Evolutionary conservation across 1,284 basidiomycete genomes (phyloP).

Genomic region (Trichosporon faecale): DNA sequence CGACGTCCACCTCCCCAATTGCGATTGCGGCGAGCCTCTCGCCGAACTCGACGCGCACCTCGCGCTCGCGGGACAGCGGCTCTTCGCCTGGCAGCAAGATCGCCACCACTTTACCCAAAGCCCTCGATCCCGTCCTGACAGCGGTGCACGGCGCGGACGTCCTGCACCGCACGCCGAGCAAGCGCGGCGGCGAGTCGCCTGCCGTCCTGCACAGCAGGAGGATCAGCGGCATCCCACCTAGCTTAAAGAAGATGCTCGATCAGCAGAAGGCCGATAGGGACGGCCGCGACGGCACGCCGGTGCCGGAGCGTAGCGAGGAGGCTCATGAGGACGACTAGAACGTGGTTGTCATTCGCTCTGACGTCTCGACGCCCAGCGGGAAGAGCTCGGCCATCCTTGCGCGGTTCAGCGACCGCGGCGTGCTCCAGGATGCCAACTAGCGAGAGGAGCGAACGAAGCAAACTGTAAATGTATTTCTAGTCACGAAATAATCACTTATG

Average conservation of each 20-base stretch:
- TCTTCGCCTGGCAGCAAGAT: constrained; percentile 12
- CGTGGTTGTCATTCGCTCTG: background rate
- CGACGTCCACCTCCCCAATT: background rate
- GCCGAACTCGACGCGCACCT: constrained; percentile 19
- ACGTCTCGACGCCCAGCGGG: constrained; percentile 20
- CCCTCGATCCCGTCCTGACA: constrained; percentile 25
- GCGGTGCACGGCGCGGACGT: constrained; percentile 17
- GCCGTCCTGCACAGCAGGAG: constrained; percentile 22
- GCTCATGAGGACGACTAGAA: background rate
- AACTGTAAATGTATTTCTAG: background rate
- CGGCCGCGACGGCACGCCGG: background rate
- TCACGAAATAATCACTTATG: background rate
- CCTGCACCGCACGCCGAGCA: constrained; percentile 5
- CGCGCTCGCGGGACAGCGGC: constrained; percentile 5
- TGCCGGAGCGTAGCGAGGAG: too few relatives aligned
- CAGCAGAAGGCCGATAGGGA: background rate
- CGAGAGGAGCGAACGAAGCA: background rate
- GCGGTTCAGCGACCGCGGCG: background rate
- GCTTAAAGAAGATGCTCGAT: constrained; percentile 15
- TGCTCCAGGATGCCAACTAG: constrained; percentile 5
- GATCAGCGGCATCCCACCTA: constrained; percentile 21
- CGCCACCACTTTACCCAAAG: background rate
- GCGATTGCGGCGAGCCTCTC: constrained; percentile 4
- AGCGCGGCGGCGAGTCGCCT: constrained; percentile 14
- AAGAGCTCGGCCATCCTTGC: constrained; percentile 17